These are phyloP conservation scores for Colletotrichum sp. DNA, from an alignment of 2,329 filamentous ascomycete genomes.

Conservation along the genomic window DNA sequence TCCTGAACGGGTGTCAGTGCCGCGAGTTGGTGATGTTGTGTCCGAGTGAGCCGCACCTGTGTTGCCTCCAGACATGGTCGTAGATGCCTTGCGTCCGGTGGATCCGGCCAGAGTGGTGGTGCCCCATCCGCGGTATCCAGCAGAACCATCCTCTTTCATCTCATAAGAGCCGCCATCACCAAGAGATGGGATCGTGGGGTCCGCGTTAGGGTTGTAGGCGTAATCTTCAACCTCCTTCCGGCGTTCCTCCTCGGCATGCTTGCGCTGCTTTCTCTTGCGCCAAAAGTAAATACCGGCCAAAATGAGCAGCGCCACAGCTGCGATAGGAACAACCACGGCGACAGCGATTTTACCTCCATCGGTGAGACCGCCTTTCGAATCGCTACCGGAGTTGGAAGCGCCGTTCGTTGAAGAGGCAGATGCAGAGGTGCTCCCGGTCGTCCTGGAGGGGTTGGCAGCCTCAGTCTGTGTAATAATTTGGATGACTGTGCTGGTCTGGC, in stretches of 20 bases:
- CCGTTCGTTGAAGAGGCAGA: slow-evolving; percentile 31
- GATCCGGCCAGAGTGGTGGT: slow-evolving; percentile 72
- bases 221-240: slow-evolving; percentile 98
- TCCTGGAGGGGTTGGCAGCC: not conserved
- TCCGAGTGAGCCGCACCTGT: slow-evolving; percentile 75
- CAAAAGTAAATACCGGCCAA: slow-evolving; percentile 82
- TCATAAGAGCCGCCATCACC: slow-evolving; percentile 65
- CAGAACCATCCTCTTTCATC: slow-evolving; percentile 77
- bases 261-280: slow-evolving; percentile 86
- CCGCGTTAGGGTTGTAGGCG: slow-evolving; percentile 95
- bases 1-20: slow-evolving; percentile 73
- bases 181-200: slow-evolving; percentile 73
- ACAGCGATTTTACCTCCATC: slow-evolving; percentile 81
- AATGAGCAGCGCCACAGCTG: slow-evolving; percentile 81
- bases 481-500: slow-evolving; percentile 26
- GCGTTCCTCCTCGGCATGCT: slow-evolving; percentile 84
- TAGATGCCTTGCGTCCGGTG: slow-evolving; percentile 83
- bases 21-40: slow-evolving; percentile 70
- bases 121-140: slow-evolving; percentile 95
- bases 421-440: slow-evolving; percentile 27
- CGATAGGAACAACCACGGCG: slow-evolving; percentile 92
- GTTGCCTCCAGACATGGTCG: slow-evolving; percentile 81
- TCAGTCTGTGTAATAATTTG: slow-evolving; percentile 26
- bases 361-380: slow-evolving; percentile 52
- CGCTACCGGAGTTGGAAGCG: slow-evolving; percentile 30